Base-by-base conservation (phyloP, 768 basidiomycete species). In the Galerina marginata region DNA sequence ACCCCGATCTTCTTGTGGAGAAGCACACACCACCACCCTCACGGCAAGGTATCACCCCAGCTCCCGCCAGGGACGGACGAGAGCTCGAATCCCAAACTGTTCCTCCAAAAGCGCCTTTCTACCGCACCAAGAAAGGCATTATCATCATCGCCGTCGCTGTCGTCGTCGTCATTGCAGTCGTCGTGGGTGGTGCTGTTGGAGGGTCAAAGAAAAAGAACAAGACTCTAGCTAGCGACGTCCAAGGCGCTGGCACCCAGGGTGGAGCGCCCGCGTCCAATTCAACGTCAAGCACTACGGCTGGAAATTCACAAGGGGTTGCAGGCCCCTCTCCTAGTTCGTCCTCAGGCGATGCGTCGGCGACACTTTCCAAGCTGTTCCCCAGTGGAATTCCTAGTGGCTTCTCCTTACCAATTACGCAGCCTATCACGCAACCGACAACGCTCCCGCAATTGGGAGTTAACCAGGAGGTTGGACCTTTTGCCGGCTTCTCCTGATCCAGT, bases 131-230 rank as follows among this genome's bases (percentile, higher is more conserved):
- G 23, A 81, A 79, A 26, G 83, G 83, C 6, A 71, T 81, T 33
- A 71, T 85, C 48, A 68, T 75, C 55, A 64, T 83, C 40, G 61
- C 71, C 46, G 45, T 85, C 43, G 63, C 72, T 4, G 67, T 65
- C 7, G 23, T 85, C 44, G 65, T 85, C 25, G 60, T 85, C 48
- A 63, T 88, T 40, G 86, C 75, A 0, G 86, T 81, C 0, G 75
- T 81, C 4, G 79, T 88, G 4, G 86, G 85, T 0, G 86, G 85
- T 4, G 86, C 79, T 0, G 86, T 87, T 0, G 86, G 85, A 29
- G 86, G 82, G 16, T 78, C 83, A 46, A 60, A 54, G 65, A 64
- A 67, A n/a, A 66, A 63, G 58, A 59, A 58, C 10, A 15, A 37
- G n/a, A 37, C 47, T 6, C 29, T 33, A 33, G 38, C 25, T 4